phyloP scores from a whole-genome alignment of 2,329 filamentous ascomycete genomes.

The Epichloe bromicola region DNA sequence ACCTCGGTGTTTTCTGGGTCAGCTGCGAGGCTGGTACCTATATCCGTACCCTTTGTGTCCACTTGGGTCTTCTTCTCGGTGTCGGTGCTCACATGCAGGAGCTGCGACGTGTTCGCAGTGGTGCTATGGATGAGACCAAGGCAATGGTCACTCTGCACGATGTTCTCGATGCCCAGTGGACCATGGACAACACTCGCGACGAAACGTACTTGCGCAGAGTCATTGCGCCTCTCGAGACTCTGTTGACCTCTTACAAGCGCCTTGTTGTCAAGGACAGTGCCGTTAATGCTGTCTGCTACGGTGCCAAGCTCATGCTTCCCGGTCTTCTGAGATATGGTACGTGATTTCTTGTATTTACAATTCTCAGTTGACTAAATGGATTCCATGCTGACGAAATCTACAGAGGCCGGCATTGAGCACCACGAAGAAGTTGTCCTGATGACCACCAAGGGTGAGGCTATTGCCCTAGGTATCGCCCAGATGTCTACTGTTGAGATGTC shows the following conservation, averaged over 20 bases:
- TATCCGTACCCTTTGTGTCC: constrained; percentile 95
- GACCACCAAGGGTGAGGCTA: constrained; percentile 98
- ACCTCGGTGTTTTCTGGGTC: constrained; percentile 97
- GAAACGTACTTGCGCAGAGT: constrained; percentile 85
- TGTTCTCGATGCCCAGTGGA: constrained; percentile 87
- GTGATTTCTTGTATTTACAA: constrained; percentile 18
- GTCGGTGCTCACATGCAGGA: constrained; percentile 98
- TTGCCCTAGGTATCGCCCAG: constrained; percentile 88
- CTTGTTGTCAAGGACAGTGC: constrained; percentile 77
- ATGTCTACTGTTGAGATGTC: constrained; percentile 98
- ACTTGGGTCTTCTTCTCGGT: constrained; percentile 62
- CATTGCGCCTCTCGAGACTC: constrained; percentile 83
- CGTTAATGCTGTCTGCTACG: constrained; percentile 96
- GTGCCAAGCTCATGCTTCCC: constrained; percentile 97
- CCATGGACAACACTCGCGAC: constrained; percentile 88
- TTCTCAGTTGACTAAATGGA: neutral
- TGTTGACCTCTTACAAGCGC: constrained; percentile 88
- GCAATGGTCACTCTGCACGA: constrained; percentile 81
- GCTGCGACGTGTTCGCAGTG: constrained; percentile 81
- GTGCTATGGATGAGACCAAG: constrained; percentile 86
- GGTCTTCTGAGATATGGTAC: constrained; percentile 82
- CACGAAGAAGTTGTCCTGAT: constrained; percentile 96
- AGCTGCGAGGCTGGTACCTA: constrained; percentile 96
- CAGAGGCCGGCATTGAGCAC: constrained; percentile 80
- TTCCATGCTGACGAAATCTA: constrained; percentile 9